Evolutionary conservation across 2,329 filamentous ascomycete genomes (phyloP).

Genomic region (Xylaria sp.): DNA sequence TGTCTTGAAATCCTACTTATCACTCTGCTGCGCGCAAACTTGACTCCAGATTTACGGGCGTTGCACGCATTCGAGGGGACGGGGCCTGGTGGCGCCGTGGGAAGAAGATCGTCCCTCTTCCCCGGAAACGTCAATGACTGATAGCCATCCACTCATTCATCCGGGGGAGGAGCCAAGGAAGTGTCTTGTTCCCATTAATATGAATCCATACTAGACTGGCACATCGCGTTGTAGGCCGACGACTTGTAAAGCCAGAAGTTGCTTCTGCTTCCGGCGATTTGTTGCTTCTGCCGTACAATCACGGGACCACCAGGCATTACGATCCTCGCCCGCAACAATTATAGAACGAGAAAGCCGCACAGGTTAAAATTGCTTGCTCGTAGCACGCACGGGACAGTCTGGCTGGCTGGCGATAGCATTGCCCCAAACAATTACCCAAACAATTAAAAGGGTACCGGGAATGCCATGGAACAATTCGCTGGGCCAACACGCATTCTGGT

Average conservation of each 20-base stretch:
- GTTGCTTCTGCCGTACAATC: conserved; percentile 15
- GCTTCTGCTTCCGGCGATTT: conserved; percentile 13
- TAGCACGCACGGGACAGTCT: conserved; percentile 9
- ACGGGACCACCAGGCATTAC: conserved; percentile 15
- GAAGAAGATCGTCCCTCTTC: background rate
- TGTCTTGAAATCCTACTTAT: too few relatives aligned
- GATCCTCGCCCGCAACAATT: conserved; percentile 23
- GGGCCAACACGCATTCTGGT: conserved; percentile 14
- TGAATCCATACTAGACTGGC: background rate
- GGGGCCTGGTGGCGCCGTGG: background rate
- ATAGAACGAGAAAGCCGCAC: background rate
- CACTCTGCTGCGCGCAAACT: too few relatives aligned
- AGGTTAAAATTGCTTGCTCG: conserved; percentile 8
- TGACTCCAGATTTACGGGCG: background rate
- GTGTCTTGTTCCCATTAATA: background rate
- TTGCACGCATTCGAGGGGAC: background rate
- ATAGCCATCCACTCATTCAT: background rate
- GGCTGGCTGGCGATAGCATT: conserved; percentile 6
- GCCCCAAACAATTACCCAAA: conserved; percentile 17
- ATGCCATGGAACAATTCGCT: conserved; percentile 20
- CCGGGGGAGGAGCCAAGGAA: background rate
- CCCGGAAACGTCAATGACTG: background rate
- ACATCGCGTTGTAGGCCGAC: background rate
- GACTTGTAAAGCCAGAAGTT: background rate
- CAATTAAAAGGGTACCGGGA: conserved; percentile 14